phyloP scores from a whole-genome alignment of 768 basidiomycete species.

The Pulveroboletus sp. region DNA sequence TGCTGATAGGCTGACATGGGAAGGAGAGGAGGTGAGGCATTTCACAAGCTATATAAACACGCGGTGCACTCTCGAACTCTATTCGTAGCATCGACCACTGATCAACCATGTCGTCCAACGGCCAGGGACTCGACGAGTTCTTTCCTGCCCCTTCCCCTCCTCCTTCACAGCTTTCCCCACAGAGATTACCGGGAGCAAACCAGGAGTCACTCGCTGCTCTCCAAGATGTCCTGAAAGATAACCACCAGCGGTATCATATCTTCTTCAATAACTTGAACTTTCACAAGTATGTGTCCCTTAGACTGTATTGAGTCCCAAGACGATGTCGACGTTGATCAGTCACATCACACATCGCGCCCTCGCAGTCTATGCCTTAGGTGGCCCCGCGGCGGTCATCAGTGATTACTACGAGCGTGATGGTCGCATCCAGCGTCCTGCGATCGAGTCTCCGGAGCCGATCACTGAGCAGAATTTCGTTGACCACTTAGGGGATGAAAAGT shows the following conservation, averaged over 20 bases:
- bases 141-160: slow-evolving; percentile 27
- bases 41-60: slow-evolving; percentile 3
- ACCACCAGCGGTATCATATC: slow-evolving; percentile 45
- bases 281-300: slow-evolving; percentile 45
- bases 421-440: slow-evolving; percentile 18
- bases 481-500: slow-evolving; percentile 28
- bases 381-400: slow-evolving; percentile 20
- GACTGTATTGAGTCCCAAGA: no score
- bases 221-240: slow-evolving; percentile 42
- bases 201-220: slow-evolving; percentile 21
- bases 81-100: not conserved
- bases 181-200: slow-evolving; percentile 27
- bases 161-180: slow-evolving; percentile 23
- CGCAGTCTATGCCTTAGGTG: slow-evolving; percentile 28
- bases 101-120: slow-evolving; percentile 12
- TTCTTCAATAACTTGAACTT: slow-evolving; percentile 46
- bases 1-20: not conserved
- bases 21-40: not conserved
- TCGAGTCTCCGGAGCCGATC: slow-evolving; percentile 25
- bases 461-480: slow-evolving; percentile 22
- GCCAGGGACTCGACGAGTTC: slow-evolving; percentile 14
- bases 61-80: no score
- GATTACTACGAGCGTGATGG: slow-evolving; percentile 26
- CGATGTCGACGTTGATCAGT: slow-evolving; percentile 6
- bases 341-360: slow-evolving; percentile 30